Evolutionary conservation across 2,329 filamentous ascomycete species (phyloP).

Genomic region (Apiospora malaysiana): DNA sequence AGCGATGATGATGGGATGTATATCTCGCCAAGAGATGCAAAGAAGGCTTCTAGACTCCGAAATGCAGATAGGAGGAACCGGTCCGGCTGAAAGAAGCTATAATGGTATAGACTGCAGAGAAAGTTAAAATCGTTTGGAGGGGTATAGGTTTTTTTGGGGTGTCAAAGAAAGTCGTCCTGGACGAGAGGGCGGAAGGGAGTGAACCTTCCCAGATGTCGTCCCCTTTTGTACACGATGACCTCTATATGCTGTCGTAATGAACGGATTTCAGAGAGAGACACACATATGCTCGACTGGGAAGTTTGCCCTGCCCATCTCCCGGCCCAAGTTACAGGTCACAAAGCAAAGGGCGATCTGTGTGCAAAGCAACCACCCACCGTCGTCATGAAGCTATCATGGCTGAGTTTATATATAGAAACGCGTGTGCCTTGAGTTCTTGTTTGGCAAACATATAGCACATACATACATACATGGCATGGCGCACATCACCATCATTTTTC

Average conservation of each 20-base stretch:
- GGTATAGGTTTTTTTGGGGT: background rate
- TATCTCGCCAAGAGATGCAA: background rate
- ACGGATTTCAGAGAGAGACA: background rate
- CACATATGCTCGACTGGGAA: background rate
- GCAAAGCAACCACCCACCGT: slow-evolving; percentile 1
- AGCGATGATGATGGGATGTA: background rate
- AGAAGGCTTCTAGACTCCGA: background rate
- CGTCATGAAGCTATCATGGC: slow-evolving; percentile 17
- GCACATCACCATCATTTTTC: background rate
- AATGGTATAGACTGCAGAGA: background rate
- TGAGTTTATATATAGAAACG: slow-evolving; percentile 13
- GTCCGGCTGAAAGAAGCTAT: background rate
- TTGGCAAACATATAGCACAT: slow-evolving; percentile 8
- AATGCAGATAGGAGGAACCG: background rate
- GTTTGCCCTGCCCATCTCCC: background rate
- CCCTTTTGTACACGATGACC: slow-evolving; percentile 13
- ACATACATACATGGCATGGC: slow-evolving; percentile 1
- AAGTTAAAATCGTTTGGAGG: background rate
- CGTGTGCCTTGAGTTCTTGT: background rate
- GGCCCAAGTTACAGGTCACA: slow-evolving; percentile 12
- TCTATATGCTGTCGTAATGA: background rate
- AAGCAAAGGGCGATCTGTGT: background rate
- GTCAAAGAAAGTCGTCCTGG: background rate
- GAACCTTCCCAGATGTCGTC: background rate
- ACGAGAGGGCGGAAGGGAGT: background rate